Evolutionary conservation across 2,329 filamentous ascomycete genomes (phyloP).

Genomic region (Thelonectria olida): DNA sequence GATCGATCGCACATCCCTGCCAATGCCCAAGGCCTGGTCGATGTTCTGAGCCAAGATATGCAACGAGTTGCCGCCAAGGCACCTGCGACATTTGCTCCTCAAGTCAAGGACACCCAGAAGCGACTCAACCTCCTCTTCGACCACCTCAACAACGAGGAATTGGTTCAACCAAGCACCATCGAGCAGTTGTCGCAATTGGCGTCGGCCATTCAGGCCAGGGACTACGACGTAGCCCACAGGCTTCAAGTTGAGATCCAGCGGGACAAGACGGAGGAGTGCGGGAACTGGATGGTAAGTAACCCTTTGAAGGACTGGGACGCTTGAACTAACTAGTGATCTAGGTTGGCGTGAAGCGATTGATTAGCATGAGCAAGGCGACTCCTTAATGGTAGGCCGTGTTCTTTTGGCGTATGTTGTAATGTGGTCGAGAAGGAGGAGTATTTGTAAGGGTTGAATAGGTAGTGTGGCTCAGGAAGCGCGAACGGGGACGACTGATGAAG

Average conservation of each 20-base stretch:
- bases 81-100: constrained; percentile 83
- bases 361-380: constrained; percentile 82
- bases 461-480: constrained; percentile 34
- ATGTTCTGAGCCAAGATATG: constrained; percentile 85
- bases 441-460: constrained; percentile 28
- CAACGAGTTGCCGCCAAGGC: constrained; percentile 87
- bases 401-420: constrained; percentile 28
- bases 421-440: constrained; percentile 24
- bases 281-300: constrained; percentile 83
- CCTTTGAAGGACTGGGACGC: background rate
- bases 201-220: constrained; percentile 71
- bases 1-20: constrained; percentile 90
- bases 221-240: constrained; percentile 73
- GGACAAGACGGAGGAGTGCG: constrained; percentile 82
- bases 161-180: constrained; percentile 83
- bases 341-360: constrained; percentile 80
- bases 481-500: constrained; percentile 37
- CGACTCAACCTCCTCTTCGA: constrained; percentile 94
- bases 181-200: constrained; percentile 72
- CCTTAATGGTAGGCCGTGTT: constrained; percentile 52
- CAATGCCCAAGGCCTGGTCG: constrained; percentile 79
- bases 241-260: constrained; percentile 80
- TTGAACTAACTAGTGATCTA: constrained; percentile 55
- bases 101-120: constrained; percentile 95
- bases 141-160: constrained; percentile 93